Base-by-base conservation (phyloP, 2,329 filamentous ascomycete genomes). In the Colletotrichum sp. region DNA sequence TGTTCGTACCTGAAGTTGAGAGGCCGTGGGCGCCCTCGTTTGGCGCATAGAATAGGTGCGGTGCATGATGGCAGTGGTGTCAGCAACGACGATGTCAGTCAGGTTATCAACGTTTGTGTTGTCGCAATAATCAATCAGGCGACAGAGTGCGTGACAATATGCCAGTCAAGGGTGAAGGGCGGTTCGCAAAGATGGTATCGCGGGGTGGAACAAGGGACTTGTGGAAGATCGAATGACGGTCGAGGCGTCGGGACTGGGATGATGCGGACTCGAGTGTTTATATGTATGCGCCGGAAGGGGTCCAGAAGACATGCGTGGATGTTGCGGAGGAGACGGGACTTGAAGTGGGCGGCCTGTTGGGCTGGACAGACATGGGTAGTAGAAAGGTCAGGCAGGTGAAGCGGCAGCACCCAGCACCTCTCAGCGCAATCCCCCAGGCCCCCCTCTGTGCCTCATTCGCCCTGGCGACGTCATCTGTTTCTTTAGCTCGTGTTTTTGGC, bases 11-110 rank as follows among this genome's bases (percentile, higher is more conserved):
- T 92, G 90, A 61, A 92, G 88, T 83, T 92, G 90, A 83, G 96
- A 97, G 83, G 97, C 97, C 79, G 97, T 99, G 65, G 97, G 97
- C 86, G 95, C 95, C 91, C 97, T 94, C 87, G 95, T 94, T 88
- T 97, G 94, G 93, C 97, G 96, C 97, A 98, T 98, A 82, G 96
- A 98, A 86, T 98, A 99, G 79, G 97, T 98, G 86, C 96, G 96
- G 92, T 99, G 97, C 96, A 99, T 99, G 73, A 77, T 87, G 86
- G 75, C 68, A 73, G 66, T 22, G 39, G 55, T 32, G n/a, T 34
- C 36, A 13, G 39, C 48, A 36, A 52, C 30, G 36, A 30, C 56
- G 15, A 30, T 30, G 55, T 6, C 5, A 43, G 3, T 13, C 3
- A 13, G 58, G n/a, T 36, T 32, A 36, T 22, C 12, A 22, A 10